Evolutionary conservation across 768 basidiomycete species (phyloP), one percentile per base, ranked within the genome.

Genomic region (Rhodotorula sphaerocarpa): DNA sequence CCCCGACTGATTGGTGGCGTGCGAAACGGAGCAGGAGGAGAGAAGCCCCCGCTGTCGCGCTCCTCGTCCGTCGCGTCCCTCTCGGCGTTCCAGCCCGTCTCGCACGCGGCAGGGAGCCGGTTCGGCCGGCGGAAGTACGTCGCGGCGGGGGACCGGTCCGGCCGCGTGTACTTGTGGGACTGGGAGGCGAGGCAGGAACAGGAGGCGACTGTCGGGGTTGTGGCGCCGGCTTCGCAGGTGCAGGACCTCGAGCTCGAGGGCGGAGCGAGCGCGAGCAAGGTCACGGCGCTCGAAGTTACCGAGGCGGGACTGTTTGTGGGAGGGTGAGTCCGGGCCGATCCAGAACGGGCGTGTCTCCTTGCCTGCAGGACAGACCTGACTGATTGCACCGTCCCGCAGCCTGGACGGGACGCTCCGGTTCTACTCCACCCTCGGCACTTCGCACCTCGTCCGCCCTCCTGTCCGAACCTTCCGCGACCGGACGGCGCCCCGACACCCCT

Each of bases 351-450:
- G n/a, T n/a, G n/a, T n/a, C n/a, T n/a, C n/a, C n/a, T n/a, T n/a
- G n/a, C n/a, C n/a, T n/a, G n/a, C n/a, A n/a, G n/a, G n/a, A n/a
- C n/a, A n/a, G n/a, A n/a, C n/a, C n/a, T n/a, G n/a, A n/a, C n/a
- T n/a, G n/a, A n/a, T n/a, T n/a, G n/a, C n/a, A n/a, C n/a, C n/a
- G n/a, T 23, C 2, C 31, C 4, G 12, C 59, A 62, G 61, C 0
- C 61, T 67, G 28, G 66, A 68, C 33, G 66, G 66, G 25, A 58
- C 59, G 3, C 51, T 68, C 14, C 62, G 66, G 7, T 44, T 60
- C 56, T 68, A 63, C 39, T 63, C 62, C 31, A 36, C 46, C n/a
- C 62, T 68, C 42, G 62, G 62, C 5, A 23, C 50, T 0, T 10
- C 63, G 11, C 15, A 9, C 18, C 21, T 27, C 27, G 7, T 41